phyloP scores from a whole-genome alignment of 768 basidiomycete species.

The Phaeotremella fagi region DNA sequence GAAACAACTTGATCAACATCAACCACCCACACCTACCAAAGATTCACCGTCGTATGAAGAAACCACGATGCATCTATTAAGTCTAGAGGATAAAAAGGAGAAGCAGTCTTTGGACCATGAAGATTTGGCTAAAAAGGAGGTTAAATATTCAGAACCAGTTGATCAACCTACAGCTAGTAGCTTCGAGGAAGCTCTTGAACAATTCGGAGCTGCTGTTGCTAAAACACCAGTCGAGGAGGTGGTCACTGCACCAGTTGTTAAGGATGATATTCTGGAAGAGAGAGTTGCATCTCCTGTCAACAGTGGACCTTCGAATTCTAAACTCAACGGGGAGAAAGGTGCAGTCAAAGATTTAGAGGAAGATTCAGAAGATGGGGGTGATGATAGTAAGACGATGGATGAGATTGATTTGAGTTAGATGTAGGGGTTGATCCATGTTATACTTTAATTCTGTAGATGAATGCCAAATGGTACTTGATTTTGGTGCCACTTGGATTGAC shows the following conservation, averaged over 20 bases:
- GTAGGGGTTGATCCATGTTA: no score
- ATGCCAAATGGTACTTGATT: no score
- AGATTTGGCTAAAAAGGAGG: background rate
- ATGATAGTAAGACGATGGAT: slow-evolving; percentile 17
- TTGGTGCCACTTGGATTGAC: background rate
- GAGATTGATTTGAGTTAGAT: slow-evolving; percentile 28
- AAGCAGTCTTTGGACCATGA: background rate
- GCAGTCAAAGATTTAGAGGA: background rate
- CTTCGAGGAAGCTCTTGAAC: slow-evolving; percentile 37
- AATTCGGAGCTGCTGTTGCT: slow-evolving; percentile 33
- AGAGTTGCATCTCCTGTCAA: no score
- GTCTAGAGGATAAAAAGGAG: background rate
- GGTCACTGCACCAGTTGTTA: background rate
- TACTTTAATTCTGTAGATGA: no score
- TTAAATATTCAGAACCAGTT: background rate
- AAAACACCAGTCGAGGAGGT: slow-evolving; percentile 13
- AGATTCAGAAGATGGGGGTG: slow-evolving; percentile 7
- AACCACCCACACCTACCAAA: background rate
- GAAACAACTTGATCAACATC: background rate
- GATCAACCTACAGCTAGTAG: background rate
- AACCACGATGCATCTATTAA: background rate
- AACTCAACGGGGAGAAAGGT: background rate
- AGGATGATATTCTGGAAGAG: background rate
- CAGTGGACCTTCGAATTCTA: background rate
- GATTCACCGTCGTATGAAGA: background rate